A percentile compares a stretch with the other conserved stretches of the same genome.
These are phyloP conservation scores for Candida insectalens DNA, from an alignment of 805 yeast genomes.

Conservation along the genomic window DNA sequence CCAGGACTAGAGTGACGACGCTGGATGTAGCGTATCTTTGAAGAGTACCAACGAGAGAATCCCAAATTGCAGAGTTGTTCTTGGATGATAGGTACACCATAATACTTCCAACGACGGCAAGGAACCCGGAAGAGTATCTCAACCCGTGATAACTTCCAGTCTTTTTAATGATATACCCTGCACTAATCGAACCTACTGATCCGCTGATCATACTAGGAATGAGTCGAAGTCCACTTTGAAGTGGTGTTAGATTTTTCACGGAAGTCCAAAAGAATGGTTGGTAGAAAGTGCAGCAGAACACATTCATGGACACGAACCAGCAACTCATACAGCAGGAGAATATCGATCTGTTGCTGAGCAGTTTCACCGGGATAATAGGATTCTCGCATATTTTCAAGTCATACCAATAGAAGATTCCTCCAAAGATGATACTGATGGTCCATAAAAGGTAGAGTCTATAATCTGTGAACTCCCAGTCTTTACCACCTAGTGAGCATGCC, in stretches of 20 bases:
- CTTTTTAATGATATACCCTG: conserved; percentile 54
- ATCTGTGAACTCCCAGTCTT: not conserved
- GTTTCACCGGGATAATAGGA: conserved; percentile 54
- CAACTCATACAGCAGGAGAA: conserved; percentile 55
- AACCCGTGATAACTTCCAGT: conserved; percentile 46
- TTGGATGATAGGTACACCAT: conserved; percentile 13
- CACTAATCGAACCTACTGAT: conserved; percentile 49
- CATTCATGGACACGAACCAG: conserved; percentile 46
- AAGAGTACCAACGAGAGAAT: conserved; percentile 30
- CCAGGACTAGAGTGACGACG: conserved; percentile 52
- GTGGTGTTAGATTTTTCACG: conserved; percentile 42
- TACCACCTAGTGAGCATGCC: conserved; percentile 4
- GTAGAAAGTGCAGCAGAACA: conserved; percentile 40
- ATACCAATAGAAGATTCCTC: conserved; percentile 11
- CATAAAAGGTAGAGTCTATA: conserved; percentile 24
- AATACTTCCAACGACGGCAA: conserved; percentile 22
- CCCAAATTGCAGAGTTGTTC: conserved; percentile 5
- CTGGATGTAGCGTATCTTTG: conserved; percentile 49
- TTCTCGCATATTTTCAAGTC: conserved; percentile 22
- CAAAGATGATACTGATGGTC: conserved; percentile 34
- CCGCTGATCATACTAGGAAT: conserved; percentile 53
- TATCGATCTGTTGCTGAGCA: conserved; percentile 48
- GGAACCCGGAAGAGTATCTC: conserved; percentile 31
- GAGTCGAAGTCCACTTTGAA: conserved; percentile 48
- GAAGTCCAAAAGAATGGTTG: conserved; percentile 53